A percentile compares a stretch with the other conserved stretches of the same genome.
Evolutionary conservation across 1,139 yeast species (phyloP).

Genomic region (Blastobotrys elegans): DNA sequence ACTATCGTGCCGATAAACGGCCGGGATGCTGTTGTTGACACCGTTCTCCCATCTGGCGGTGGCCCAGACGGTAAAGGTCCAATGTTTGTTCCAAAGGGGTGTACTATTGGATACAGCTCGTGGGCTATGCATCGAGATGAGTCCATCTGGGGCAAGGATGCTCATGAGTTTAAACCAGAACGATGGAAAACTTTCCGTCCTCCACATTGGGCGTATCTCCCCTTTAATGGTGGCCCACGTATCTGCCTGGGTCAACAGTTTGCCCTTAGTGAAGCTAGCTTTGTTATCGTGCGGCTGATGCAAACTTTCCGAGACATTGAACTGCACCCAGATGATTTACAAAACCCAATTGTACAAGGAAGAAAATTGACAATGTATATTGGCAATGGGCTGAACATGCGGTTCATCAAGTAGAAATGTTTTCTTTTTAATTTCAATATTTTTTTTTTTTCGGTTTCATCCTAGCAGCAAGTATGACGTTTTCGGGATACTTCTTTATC

Average conservation of each 20-base stretch:
- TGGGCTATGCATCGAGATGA: constrained; percentile 44
- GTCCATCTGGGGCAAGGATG: constrained; percentile 46
- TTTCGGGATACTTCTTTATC: too few relatives aligned
- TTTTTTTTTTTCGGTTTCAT: too few relatives aligned
- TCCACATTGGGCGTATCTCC: constrained; percentile 33
- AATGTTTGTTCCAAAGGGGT: constrained; percentile 45
- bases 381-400: constrained; percentile 4
- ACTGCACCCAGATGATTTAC: constrained; percentile 7
- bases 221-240: constrained; percentile 57
- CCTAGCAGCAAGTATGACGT: too few relatives aligned
- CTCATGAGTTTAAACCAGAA: constrained; percentile 47
- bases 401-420: neutral
- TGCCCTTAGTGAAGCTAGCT: constrained; percentile 52
- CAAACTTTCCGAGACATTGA: constrained; percentile 32
- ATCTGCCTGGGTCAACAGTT: constrained; percentile 57
- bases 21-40: constrained; percentile 42
- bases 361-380: constrained; percentile 2
- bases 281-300: constrained; percentile 42
- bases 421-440: too few relatives aligned
- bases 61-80: constrained; percentile 43
- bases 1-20: constrained; percentile 55
- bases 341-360: neutral
- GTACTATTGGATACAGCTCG: constrained; percentile 41
- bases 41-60: constrained; percentile 33
- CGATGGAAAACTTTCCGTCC: constrained; percentile 39